These are phyloP conservation scores for Candida multigemmis DNA, from an alignment of 805 yeast genomes.

Conservation along the genomic window DNA sequence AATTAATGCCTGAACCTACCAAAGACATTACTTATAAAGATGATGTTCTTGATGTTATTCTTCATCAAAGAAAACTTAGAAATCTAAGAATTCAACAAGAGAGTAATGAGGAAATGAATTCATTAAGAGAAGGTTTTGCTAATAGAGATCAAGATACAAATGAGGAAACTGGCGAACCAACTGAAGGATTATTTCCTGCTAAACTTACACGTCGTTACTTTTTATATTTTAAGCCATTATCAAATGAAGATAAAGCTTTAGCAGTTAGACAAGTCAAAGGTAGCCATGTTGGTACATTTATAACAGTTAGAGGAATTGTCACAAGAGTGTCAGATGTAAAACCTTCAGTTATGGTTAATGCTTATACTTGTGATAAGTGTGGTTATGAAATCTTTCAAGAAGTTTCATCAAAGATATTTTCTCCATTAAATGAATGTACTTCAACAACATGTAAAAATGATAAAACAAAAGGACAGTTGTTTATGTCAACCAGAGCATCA, in stretches of 20 bases:
- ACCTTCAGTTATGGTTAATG: slow-evolving; percentile 84
- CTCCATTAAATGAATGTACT: slow-evolving; percentile 83
- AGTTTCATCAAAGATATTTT: slow-evolving; percentile 72
- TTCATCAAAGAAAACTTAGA: slow-evolving; percentile 81
- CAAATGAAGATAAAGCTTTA: slow-evolving; percentile 45
- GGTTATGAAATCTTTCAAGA: slow-evolving; percentile 97
- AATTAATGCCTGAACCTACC: slow-evolving; percentile 80
- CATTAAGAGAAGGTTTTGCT: slow-evolving; percentile 26
- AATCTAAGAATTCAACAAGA: slow-evolving; percentile 68
- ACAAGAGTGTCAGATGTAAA: slow-evolving; percentile 95
- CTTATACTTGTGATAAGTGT: slow-evolving; percentile 96
- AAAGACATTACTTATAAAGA: slow-evolving; percentile 70
- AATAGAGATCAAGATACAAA: slow-evolving; percentile 8
- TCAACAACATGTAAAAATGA: slow-evolving; percentile 72
- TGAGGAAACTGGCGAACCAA: slow-evolving; percentile 7
- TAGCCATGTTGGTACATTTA: slow-evolving; percentile 69
- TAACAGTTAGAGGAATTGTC: slow-evolving; percentile 89
- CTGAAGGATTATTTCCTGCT: slow-evolving; percentile 66
- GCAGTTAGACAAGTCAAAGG: slow-evolving; percentile 92
- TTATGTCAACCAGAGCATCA: slow-evolving; percentile 91
- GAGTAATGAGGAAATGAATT: slow-evolving; percentile 48
- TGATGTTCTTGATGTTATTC: slow-evolving; percentile 86
- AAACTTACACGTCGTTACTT: slow-evolving; percentile 79
- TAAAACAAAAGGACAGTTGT: slow-evolving; percentile 78
- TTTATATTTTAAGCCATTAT: slow-evolving; percentile 77